phyloP scores from a whole-genome alignment of 2,329 filamentous ascomycete genomes.

The Botryosphaeria agaves region DNA sequence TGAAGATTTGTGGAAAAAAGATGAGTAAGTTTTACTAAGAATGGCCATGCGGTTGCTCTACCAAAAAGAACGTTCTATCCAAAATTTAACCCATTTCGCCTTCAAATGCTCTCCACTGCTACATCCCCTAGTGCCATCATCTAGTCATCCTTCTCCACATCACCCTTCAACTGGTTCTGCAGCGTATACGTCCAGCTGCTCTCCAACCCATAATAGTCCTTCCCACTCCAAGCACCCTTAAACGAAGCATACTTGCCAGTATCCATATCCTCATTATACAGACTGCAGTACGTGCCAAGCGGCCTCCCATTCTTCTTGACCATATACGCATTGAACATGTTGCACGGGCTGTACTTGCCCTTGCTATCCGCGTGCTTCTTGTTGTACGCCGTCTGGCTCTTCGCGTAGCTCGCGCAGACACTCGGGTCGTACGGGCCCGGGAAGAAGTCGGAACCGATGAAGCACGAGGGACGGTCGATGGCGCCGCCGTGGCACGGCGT shows the following conservation, averaged over 20 bases:
- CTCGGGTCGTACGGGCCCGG: conserved; percentile 14
- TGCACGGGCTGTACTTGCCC: conserved; percentile 9
- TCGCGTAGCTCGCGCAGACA: conserved; percentile 11
- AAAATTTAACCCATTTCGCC: background rate
- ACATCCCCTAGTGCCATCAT: too few species aligned
- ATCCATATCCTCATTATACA: conserved; percentile 6
- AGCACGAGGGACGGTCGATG: conserved; percentile 3
- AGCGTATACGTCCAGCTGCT: background rate
- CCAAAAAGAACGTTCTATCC: too few species aligned
- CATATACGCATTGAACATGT: conserved; percentile 14
- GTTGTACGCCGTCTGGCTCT: conserved; percentile 8
- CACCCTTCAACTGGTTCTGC: background rate
- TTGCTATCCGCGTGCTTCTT: conserved; percentile 6
- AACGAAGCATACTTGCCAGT: background rate
- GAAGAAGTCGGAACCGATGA: conserved; percentile 13
- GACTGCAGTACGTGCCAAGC: conserved; percentile 13
- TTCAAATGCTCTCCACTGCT: background rate
- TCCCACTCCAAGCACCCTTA: background rate
- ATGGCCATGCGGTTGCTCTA: too few species aligned
- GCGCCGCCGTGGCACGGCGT: conserved; percentile 5
- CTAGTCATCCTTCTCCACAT: background rate
- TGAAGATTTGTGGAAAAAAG: too few species aligned
- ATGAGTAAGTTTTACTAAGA: too few species aligned
- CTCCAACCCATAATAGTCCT: background rate
- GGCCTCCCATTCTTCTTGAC: conserved; percentile 10